Evolutionary conservation across 352 stramenopile genomes (phyloP).

Genomic region (Globisporangium perplexum): DNA sequence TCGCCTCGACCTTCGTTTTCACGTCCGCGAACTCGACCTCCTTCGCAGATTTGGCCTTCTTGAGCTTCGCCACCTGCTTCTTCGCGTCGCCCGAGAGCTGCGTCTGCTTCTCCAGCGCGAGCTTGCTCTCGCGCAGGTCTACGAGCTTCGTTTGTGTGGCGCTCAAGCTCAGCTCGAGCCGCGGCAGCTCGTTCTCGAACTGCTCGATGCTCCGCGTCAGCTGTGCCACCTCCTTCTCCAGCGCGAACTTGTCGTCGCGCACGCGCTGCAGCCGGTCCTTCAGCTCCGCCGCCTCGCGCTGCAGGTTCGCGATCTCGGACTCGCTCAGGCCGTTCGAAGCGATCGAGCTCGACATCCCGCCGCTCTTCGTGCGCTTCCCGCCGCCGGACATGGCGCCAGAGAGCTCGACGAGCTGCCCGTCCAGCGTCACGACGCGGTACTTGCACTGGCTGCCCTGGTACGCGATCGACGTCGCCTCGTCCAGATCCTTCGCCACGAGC

Average conservation of each 20-base stretch:
- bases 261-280: conserved; percentile 49
- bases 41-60: conserved; percentile 81
- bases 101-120: conserved; percentile 80
- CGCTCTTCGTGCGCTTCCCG: conserved; percentile 89
- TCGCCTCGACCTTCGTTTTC: conserved; percentile 58
- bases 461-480: conserved; percentile 87
- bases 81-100: conserved; percentile 85
- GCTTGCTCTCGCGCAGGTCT: conserved; percentile 56
- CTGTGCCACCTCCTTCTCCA: conserved; percentile 84
- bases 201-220: conserved; percentile 87
- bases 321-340: conserved; percentile 37
- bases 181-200: conserved; percentile 87
- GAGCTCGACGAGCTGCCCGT: conserved; percentile 97
- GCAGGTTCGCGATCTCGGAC: conserved; percentile 54
- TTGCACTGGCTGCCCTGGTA: conserved; percentile 91
- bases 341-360: conserved; percentile 90
- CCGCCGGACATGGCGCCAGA: conserved; percentile 99
- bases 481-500: conserved; percentile 94
- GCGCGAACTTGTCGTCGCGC: conserved; percentile 50
- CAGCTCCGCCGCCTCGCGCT: conserved; percentile 44
- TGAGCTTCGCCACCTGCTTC: conserved; percentile 82
- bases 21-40: conserved; percentile 82
- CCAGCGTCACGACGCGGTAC: conserved; percentile 97
- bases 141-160: conserved; percentile 55
- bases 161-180: conserved; percentile 83